These are phyloP conservation scores for Podospora pseudoanserina DNA, from an alignment of 495 filamentous ascomycete genomes.

Conservation along the genomic window DNA sequence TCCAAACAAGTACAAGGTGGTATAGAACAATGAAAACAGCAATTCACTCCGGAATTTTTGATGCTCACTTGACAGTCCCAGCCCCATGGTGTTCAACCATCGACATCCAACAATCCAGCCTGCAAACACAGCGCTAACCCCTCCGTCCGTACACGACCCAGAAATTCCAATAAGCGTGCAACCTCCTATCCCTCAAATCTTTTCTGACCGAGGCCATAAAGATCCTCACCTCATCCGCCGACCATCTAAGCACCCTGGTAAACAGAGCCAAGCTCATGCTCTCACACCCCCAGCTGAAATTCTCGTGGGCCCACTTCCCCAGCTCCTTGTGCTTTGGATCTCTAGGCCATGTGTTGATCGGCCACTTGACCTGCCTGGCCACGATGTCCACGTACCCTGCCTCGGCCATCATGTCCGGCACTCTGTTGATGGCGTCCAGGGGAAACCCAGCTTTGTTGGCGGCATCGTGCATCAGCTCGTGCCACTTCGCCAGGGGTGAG, in stretches of 20 bases:
- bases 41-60: neutral
- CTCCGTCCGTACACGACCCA: constrained; percentile 14
- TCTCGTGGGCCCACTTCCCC: constrained; percentile 14
- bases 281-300: constrained; percentile 21
- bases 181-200: constrained; percentile 9
- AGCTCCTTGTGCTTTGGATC: constrained; percentile 22
- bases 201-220: constrained; percentile 7
- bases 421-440: constrained; percentile 9
- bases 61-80: neutral
- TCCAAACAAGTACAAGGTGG: too few relatives aligned
- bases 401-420: constrained; percentile 18
- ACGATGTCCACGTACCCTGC: constrained; percentile 23
- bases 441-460: constrained; percentile 4
- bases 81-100: neutral
- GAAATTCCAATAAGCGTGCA: constrained; percentile 18
- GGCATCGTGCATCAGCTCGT: constrained; percentile 15
- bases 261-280: constrained; percentile 19
- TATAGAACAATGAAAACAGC: too few relatives aligned
- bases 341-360: constrained; percentile 23
- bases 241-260: constrained; percentile 24
- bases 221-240: neutral
- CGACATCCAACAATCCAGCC: neutral
- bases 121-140: neutral
- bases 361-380: constrained; percentile 18
- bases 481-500: constrained; percentile 14